Evolutionary conservation across 1,139 yeast species (phyloP).

Genomic region (Pichia sp.): DNA sequence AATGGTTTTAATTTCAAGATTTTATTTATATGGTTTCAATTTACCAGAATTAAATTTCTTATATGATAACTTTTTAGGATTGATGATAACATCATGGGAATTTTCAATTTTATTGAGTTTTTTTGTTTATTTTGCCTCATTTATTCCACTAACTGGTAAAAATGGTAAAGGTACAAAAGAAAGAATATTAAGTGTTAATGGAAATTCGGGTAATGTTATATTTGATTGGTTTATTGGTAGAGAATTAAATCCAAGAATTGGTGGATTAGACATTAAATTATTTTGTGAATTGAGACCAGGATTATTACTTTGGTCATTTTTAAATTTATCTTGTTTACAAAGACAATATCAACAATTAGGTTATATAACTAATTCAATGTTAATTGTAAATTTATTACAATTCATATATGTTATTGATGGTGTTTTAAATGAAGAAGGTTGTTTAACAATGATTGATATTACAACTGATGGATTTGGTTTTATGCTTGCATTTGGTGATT

Average conservation of each 20-base stretch:
- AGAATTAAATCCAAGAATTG: conserved; percentile 87
- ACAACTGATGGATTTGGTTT: conserved; percentile 96
- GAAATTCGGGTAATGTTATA: conserved; percentile 68
- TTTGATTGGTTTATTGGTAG: conserved; percentile 98
- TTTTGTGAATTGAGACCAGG: conserved; percentile 97
- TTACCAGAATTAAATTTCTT: conserved; percentile 78
- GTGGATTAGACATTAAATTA: conserved; percentile 77
- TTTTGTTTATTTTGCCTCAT: conserved; percentile 63
- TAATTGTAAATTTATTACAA: conserved; percentile 64
- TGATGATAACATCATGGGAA: conserved; percentile 56
- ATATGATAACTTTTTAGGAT: conserved; percentile 59
- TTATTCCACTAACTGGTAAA: conserved; percentile 41
- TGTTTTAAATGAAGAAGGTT: conserved; percentile 83
- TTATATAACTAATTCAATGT: conserved; percentile 60
- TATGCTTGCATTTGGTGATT: conserved; percentile 92
- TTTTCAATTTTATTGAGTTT: conserved; percentile 60
- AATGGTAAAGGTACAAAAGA: conserved; percentile 57
- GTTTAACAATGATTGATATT: conserved; percentile 88
- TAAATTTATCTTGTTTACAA: conserved; percentile 75
- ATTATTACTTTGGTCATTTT: conserved; percentile 73
- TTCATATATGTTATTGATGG: conserved; percentile 86
- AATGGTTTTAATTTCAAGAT: conserved; percentile 45
- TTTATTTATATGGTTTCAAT: conserved; percentile 41
- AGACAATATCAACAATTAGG: conserved; percentile 66
- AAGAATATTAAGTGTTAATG: conserved; percentile 74